Base-by-base conservation (phyloP, 352 stramenopile species). In the Pythium aristosporum region DNA sequence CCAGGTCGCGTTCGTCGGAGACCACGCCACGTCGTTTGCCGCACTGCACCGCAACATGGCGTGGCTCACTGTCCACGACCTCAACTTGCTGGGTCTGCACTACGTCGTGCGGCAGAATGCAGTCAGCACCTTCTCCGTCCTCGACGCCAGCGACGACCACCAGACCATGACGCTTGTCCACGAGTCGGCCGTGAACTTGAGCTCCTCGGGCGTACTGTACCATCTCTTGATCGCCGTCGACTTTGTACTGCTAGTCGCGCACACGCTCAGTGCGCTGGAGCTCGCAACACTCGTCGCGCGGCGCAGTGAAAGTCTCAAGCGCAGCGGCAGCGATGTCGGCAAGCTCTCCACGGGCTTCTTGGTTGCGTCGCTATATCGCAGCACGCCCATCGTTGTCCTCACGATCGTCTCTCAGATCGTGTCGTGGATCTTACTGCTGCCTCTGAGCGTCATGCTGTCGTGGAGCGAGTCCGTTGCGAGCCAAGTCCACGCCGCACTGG, bases 371-470 rank as follows among this genome's bases (percentile, higher is more conserved):
- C 67, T 84, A n/a, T 61, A 77, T 13, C 70, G 76, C 16, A 87
- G 77, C 39, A 66, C 68, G 10, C 67, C 67, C 1, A 59, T 85
- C 34, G 58, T 65, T 13, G 18, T 69, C 11, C 61, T 89, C 13
- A 78, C 72, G n/a, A 8, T 72, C 18, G 20, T 79, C 18, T 74
- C 77, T 7, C 66, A 74, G 23, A n/a, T 84, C 16, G 30, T 89
- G 6, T 76, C 77, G 5, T 89, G 80, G 77, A 71, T 69, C 20
- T 44, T 83, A n/a, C 47, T 89, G n/a, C 36, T 84, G 18, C 80
- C 77, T 10, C 68, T 65, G 10, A 56, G 59, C n/a, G 61, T 69
- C 4, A 57, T 78, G 30, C 74, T 70, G 70, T 76, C 41, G 59
- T 63, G 11, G 56, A 72, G 49, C 49, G 62, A 71, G 11, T 67